A percentile compares a stretch with the other conserved stretches of the same genome.
Evolutionary conservation across 306 rosid species (phyloP).

Genomic region (Sesbania bispinosa): DNA sequence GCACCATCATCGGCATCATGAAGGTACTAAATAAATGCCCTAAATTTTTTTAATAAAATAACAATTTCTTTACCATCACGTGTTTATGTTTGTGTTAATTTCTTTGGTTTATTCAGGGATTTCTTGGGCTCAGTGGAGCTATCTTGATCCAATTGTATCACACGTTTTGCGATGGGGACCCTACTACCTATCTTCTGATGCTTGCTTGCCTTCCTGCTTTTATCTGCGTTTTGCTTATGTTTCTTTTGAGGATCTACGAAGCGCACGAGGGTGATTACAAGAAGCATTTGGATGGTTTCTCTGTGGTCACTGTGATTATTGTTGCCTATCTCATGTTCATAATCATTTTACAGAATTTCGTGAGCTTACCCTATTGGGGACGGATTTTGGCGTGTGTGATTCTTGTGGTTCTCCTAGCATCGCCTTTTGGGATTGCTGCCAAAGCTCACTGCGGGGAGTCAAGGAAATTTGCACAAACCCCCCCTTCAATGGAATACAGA

Average conservation of each 20-base stretch:
- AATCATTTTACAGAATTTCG: conserved; percentile 48
- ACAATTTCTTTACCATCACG: too few species aligned
- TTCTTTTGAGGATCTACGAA: conserved; percentile 61
- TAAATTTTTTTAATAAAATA: too few species aligned
- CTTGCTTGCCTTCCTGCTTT: conserved; percentile 68
- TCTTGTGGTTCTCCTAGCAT: conserved; percentile 53
- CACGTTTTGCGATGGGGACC: conserved; percentile 51
- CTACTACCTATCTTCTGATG: conserved; percentile 62
- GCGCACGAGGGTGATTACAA: conserved; percentile 35
- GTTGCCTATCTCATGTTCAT: conserved; percentile 65
- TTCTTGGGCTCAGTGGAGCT: conserved; percentile 91
- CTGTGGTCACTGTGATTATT: conserved; percentile 49
- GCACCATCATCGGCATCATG: conserved; percentile 84
- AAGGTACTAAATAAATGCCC: conserved; percentile 37
- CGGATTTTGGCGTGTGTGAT: conserved; percentile 29
- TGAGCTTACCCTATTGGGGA: conserved; percentile 52
- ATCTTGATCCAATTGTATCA: conserved; percentile 66
- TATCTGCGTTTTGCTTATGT: conserved; percentile 52
- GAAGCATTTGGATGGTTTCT: conserved; percentile 63
- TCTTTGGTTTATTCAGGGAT: conserved; percentile 67
- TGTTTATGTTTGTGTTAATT: neutral
- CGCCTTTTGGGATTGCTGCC: conserved; percentile 64
- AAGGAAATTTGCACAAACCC: neutral
- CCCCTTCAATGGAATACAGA: conserved; percentile 37
- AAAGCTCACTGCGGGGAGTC: conserved; percentile 51